These are phyloP conservation scores for Panaeolus cyanescens DNA, from an alignment of 768 basidiomycete genomes.

Conservation along the genomic window DNA sequence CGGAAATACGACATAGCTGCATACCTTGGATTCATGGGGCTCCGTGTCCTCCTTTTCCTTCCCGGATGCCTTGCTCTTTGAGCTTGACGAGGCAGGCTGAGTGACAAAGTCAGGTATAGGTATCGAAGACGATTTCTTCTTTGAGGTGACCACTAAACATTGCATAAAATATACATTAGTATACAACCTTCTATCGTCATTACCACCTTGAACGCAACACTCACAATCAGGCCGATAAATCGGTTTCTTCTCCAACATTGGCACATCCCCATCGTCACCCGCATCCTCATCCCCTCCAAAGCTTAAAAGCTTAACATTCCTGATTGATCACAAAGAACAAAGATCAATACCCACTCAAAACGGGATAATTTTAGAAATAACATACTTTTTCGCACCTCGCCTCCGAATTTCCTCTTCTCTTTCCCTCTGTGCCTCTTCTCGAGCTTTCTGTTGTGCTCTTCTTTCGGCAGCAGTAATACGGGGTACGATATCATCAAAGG, in stretches of 20 bases:
- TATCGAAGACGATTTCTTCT: slow-evolving; percentile 20
- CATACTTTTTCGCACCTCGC: slow-evolving; percentile 88
- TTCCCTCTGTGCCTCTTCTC: slow-evolving; percentile 73
- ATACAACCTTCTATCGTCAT: no score
- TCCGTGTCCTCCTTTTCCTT: slow-evolving; percentile 7
- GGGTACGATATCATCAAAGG: slow-evolving; percentile 93
- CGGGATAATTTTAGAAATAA: slow-evolving; percentile 1
- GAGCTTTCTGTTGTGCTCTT: slow-evolving; percentile 79
- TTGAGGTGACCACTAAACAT: slow-evolving; percentile 38
- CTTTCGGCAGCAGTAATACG: slow-evolving; percentile 96
- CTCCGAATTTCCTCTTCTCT: slow-evolving; percentile 73
- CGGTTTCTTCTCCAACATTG: slow-evolving; percentile 72
- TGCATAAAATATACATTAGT: neutral
- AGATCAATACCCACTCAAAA: neutral
- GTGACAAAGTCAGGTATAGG: slow-evolving; percentile 43
- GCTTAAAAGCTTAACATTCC: slow-evolving; percentile 87
- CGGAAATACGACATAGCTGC: neutral
- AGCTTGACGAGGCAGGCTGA: slow-evolving; percentile 16
- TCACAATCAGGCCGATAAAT: slow-evolving; percentile 83
- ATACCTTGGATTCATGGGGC: slow-evolving; percentile 13
- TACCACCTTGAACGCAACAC: slow-evolving; percentile 31
- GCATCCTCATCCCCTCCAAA: slow-evolving; percentile 79
- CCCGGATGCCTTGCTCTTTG: slow-evolving; percentile 14
- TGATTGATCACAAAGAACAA: slow-evolving; percentile 25
- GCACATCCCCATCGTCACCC: slow-evolving; percentile 58